Conservation (phyloP, 1,139 yeast genomes). For the Oligophagozyma castellii region DNA sequence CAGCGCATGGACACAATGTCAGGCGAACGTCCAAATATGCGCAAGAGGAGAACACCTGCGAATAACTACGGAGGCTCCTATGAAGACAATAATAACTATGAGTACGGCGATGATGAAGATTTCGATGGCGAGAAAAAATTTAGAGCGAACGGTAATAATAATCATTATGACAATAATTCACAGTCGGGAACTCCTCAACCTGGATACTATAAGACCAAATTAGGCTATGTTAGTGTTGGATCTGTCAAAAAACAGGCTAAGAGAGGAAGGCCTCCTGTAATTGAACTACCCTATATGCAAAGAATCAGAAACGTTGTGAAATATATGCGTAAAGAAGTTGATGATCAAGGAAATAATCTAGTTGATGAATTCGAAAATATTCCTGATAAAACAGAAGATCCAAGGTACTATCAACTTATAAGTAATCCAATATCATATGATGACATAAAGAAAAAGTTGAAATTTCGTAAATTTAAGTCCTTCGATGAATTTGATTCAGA, state of each 20-base stretch:
- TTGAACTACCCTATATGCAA: conserved; percentile 87
- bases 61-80: background rate
- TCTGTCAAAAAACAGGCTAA: conserved; percentile 24
- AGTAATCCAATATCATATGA: conserved; percentile 68
- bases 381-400: conserved; percentile 56
- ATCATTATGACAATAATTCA: conserved; percentile 5
- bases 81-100: background rate
- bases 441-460: conserved; percentile 69
- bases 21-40: background rate
- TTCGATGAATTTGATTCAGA: conserved; percentile 71
- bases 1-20: conserved; percentile 4
- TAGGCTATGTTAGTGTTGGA: too few relatives aligned
- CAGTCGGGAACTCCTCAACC: conserved; percentile 16
- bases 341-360: conserved; percentile 36
- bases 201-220: conserved; percentile 6
- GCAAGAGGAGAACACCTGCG: background rate
- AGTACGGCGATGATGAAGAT: conserved; percentile 21
- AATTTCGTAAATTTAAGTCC: conserved; percentile 66
- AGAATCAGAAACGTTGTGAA: conserved; percentile 79
- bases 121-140: conserved; percentile 12
- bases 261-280: conserved; percentile 93
- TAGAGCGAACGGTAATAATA: conserved; percentile 4
- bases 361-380: conserved; percentile 63
- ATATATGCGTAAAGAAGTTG: conserved; percentile 60
- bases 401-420: conserved; percentile 55